Evolutionary conservation across 2,329 filamentous ascomycete genomes (phyloP), one percentile per base, ranked within the genome.

Genomic region (Acephala macrosclerotiorum): DNA sequence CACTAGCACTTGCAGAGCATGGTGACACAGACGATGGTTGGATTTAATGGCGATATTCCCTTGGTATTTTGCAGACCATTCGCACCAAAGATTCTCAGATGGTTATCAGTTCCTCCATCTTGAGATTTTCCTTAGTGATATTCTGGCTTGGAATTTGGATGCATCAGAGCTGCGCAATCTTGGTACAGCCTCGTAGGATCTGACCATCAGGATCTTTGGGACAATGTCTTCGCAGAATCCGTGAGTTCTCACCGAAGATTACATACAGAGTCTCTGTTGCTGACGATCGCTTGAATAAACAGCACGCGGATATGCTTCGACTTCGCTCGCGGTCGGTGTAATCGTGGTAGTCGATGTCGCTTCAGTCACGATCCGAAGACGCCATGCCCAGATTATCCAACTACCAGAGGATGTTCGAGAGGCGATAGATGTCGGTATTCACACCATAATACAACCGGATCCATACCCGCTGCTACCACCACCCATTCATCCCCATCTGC

Each of bases 311-410:
- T 57, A 20, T 71, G 70, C 65, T 71, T 68, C 47, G 62, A 69
- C 61, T 70, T 72, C 55, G 55, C 67, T 62, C 62, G 65, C 12
- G 69, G 71, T n/a, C 51, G 42, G 62, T 72, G 71, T 63, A 63
- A 49, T 36, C 68, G 65, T 38, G 69, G 69, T n/a, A 56, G 40
- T 57, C 42, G 64, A 29, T 72, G 69, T 42, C 62, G 57, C 65
- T 72, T 66, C 65, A 69, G 68, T 47, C 71, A 72, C 69, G 64
- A 66, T 38, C 62, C 49, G 26, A 40, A 38, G 18, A 29, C 18
- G n/a, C 20, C 55, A 25, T 57, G 55, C 33, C 55, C 55, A 11
- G 11, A 36, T 40, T n/a, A 36, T 12, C 20, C 35, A 22, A 36
- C 33, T 36, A 11, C 55, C 7, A 38, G 55, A 38, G 55, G 35